Conservation (phyloP, 768 basidiomycete species). For the Lyophyllum shimeji region DNA sequence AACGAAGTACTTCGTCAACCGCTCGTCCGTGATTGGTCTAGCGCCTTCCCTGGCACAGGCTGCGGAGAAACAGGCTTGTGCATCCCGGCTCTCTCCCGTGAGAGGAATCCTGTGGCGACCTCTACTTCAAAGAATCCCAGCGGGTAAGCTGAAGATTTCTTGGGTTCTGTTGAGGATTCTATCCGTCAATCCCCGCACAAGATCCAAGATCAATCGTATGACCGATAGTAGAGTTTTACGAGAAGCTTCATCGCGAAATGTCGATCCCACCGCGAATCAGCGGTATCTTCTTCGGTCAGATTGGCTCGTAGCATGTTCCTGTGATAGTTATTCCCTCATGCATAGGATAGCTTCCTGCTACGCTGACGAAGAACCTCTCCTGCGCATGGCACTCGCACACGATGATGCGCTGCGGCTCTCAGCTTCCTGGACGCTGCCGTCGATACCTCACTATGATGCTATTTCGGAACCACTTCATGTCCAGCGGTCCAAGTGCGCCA, state of each 20-base stretch:
- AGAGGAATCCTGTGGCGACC: neutral
- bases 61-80: neutral
- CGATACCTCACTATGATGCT: neutral
- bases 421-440: neutral
- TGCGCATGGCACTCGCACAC: neutral
- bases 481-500: too few relatives aligned
- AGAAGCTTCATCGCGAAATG: neutral
- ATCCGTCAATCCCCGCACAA: neutral
- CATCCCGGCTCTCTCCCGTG: constrained; percentile 2
- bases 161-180: neutral
- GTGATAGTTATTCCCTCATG: neutral
- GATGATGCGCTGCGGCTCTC: neutral
- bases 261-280: neutral
- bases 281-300: neutral
- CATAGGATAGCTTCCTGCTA: neutral
- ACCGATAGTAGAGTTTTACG: neutral
- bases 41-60: neutral
- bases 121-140: neutral
- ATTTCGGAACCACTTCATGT: neutral
- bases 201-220: neutral
- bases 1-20: constrained; percentile 1
- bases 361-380: neutral
- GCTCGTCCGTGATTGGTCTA: constrained; percentile 2
- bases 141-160: neutral
- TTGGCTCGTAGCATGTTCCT: neutral